Conservation (phyloP, 106 monocot species). For the Phalaenopsis equestris region DNA sequence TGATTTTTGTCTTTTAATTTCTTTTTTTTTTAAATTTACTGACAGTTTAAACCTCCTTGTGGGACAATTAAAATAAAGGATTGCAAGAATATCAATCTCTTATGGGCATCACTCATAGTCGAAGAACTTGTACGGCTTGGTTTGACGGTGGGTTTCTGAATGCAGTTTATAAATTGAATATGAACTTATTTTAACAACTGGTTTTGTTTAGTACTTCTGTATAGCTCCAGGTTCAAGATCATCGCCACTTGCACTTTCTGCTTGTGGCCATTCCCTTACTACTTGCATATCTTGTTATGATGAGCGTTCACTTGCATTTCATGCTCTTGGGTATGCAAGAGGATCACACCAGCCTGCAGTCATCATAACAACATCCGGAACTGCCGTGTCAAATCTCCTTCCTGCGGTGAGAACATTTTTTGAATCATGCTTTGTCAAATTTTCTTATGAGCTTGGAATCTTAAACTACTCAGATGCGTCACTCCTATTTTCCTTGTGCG, state of each 20-base stretch:
- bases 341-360: slow-evolving; percentile 75
- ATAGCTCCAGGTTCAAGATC: slow-evolving; percentile 99
- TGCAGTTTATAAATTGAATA: neutral
- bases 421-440: neutral
- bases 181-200: slow-evolving; percentile 16
- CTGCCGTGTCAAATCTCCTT: slow-evolving; percentile 88
- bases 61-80: slow-evolving; percentile 29
- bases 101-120: slow-evolving; percentile 89
- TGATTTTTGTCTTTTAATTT: neutral
- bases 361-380: slow-evolving; percentile 88
- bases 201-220: slow-evolving; percentile 76
- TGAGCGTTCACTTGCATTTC: slow-evolving; percentile 87
- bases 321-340: slow-evolving; percentile 87
- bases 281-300: slow-evolving; percentile 89
- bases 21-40: slow-evolving; percentile 9
- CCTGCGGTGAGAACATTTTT: slow-evolving; percentile 54
- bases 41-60: slow-evolving; percentile 24
- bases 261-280: slow-evolving; percentile 58
- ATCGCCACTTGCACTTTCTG: slow-evolving; percentile 87
- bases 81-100: slow-evolving; percentile 58
- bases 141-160: slow-evolving; percentile 47
- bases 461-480: neutral
- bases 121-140: slow-evolving; percentile 93
- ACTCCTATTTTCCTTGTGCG: neutral
- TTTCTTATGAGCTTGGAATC: neutral